These are phyloP conservation scores for Podosphaera fusca DNA, from an alignment of 2,329 filamentous ascomycete species.

Conservation along the genomic window DNA sequence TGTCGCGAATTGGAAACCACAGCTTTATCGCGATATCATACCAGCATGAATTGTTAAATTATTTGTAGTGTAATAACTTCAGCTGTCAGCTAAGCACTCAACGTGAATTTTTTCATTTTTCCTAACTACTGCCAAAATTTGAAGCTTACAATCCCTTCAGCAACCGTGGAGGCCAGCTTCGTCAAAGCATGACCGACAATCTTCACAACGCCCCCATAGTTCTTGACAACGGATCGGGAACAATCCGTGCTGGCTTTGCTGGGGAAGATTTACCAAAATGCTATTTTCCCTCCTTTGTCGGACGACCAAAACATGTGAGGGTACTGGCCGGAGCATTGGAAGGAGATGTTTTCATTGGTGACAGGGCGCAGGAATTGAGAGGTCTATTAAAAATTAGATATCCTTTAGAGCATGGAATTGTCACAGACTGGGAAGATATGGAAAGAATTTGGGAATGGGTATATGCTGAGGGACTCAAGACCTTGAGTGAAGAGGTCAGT, in stretches of 20 bases:
- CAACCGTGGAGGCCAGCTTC: too few species aligned
- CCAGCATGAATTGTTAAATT: too few species aligned
- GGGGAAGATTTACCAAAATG: constrained; percentile 91
- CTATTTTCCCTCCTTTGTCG: constrained; percentile 93
- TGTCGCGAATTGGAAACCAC: too few species aligned
- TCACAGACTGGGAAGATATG: constrained; percentile 99
- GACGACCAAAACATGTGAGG: constrained; percentile 80
- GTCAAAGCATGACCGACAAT: constrained; percentile 32
- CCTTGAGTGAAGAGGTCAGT: constrained; percentile 77
- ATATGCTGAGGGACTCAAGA: constrained; percentile 88
- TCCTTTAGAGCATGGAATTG: constrained; percentile 89
- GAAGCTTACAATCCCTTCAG: too few species aligned
- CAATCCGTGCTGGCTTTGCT: constrained; percentile 88
- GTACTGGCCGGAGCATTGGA: constrained; percentile 92
- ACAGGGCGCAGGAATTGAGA: constrained; percentile 66
- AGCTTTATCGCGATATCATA: too few species aligned
- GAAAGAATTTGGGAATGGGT: constrained; percentile 98
- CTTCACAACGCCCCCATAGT: constrained; percentile 97
- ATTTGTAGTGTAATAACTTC: too few species aligned
- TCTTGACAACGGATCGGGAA: constrained; percentile 95
- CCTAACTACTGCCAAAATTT: too few species aligned
- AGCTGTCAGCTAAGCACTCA: too few species aligned
- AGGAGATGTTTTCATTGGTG: constrained; percentile 91
- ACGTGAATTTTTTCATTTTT: too few species aligned
- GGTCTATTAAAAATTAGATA: constrained; percentile 90